phyloP scores from a whole-genome alignment of 2,329 filamentous ascomycete genomes.

The Fusarium cyanostomum region DNA sequence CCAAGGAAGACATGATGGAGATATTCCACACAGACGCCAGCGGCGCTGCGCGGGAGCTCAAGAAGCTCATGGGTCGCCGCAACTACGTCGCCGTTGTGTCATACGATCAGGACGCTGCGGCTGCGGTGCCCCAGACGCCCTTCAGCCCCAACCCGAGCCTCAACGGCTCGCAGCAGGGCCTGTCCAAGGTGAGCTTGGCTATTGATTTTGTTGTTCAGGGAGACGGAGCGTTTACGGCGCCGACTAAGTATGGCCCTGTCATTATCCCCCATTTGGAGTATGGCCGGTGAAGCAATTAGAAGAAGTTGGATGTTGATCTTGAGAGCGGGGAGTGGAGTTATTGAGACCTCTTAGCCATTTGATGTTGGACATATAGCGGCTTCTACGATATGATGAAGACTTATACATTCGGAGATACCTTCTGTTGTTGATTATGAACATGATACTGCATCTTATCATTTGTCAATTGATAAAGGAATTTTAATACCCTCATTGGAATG shows the following conservation, averaged over 20 bases:
- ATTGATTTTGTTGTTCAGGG: conserved; percentile 98
- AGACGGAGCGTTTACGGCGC: conserved; percentile 80
- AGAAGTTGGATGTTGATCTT: neutral
- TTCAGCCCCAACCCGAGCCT: conserved; percentile 52
- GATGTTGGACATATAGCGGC: conserved; percentile 30
- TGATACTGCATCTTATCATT: neutral
- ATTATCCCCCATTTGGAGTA: conserved; percentile 89
- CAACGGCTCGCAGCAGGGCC: conserved; percentile 52
- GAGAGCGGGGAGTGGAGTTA: neutral
- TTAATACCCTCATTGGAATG: neutral
- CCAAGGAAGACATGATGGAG: conserved; percentile 99
- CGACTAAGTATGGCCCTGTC: conserved; percentile 96
- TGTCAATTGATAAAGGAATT: neutral
- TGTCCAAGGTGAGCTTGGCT: conserved; percentile 81
- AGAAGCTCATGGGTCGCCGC: conserved; percentile 90
- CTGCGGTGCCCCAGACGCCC: conserved; percentile 47
- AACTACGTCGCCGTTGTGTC: conserved; percentile 96
- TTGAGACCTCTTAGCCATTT: neutral
- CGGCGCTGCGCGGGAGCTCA: conserved; percentile 82
- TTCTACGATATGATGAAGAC: conserved; percentile 33
- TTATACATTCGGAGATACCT: conserved; percentile 39
- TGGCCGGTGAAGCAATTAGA: conserved; percentile 55
- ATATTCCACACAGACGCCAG: conserved; percentile 96
- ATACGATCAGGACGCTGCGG: conserved; percentile 85
- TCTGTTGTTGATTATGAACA: conserved; percentile 18